Percentiles rank a stretch among this genome's conserved stretches.
These are phyloP conservation scores for Penicillium sp. DNA, from an alignment of 2,329 filamentous ascomycete species.

Conservation along the genomic window DNA sequence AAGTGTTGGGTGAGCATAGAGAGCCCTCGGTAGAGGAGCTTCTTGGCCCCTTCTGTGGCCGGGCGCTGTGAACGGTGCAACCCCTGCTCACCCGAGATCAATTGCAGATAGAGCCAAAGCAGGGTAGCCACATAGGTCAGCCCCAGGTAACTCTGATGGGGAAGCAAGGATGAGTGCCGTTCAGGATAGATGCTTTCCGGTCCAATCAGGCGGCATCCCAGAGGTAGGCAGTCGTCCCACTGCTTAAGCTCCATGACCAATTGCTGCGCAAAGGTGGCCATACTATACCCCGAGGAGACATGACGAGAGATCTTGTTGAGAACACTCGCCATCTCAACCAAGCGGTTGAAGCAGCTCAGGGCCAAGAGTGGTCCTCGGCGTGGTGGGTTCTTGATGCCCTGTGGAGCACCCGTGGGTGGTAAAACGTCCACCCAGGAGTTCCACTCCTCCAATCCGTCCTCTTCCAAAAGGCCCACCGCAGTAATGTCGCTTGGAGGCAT, in stretches of 20 bases:
- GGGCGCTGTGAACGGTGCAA: slow-evolving; percentile 33
- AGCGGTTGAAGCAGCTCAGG: slow-evolving; percentile 54
- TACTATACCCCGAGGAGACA: slow-evolving; percentile 27
- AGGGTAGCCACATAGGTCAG: slow-evolving; percentile 38
- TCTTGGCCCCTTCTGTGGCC: slow-evolving; percentile 36
- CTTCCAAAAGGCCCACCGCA: slow-evolving; percentile 52
- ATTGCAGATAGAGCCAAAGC: slow-evolving; percentile 35
- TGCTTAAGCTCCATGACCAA: slow-evolving; percentile 36
- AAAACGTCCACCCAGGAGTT: slow-evolving; percentile 62
- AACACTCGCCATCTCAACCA: slow-evolving; percentile 43
- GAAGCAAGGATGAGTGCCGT: slow-evolving; percentile 36
- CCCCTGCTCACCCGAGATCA: slow-evolving; percentile 31
- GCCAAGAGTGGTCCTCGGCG: slow-evolving; percentile 42
- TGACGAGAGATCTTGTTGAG: slow-evolving; percentile 37
- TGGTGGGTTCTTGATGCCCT: slow-evolving; percentile 29
- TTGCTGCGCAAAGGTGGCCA: slow-evolving; percentile 33
- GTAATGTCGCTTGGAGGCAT: slow-evolving; percentile 49
- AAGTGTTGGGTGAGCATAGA: slow-evolving; percentile 36
- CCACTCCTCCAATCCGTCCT: slow-evolving; percentile 72
- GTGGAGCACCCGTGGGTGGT: slow-evolving; percentile 30
- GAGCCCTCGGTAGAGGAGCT: slow-evolving; percentile 36
- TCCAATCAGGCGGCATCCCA: slow-evolving; percentile 37
- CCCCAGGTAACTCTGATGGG: slow-evolving; percentile 40
- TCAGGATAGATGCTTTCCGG: slow-evolving; percentile 38
- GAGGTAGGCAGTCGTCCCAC: slow-evolving; percentile 37